Base-by-base conservation (phyloP, 2,329 filamentous ascomycete species). In the Diaporthe sp. region DNA sequence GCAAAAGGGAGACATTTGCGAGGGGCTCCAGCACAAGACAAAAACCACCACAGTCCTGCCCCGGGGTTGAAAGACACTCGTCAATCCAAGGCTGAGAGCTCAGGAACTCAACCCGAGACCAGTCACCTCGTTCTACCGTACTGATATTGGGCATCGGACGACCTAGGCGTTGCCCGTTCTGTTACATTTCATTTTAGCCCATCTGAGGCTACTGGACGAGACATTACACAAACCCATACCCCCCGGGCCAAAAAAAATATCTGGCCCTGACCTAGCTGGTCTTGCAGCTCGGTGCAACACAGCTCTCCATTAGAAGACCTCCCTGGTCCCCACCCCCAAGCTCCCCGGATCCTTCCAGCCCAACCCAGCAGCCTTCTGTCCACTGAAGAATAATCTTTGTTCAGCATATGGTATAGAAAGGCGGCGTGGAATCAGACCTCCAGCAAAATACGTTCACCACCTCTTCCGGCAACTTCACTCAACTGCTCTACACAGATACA, bases 271-370 rank as follows among this genome's bases (percentile, higher is more conserved):
- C 71, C 72, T 71, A 65, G 72, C 58, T 61, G 61, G 68, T 73
- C 68, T 75, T 74, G 72, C 74, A 75, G 74, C 74, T 65, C 72
- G 51, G 74, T 74, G 72, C 68, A 70, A 75, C 74, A 74, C 68
- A 65, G 74, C 72, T 74, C 68, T 25, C 61, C 42, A 71, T 69
- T 75, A 75, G 72, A 75, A 74, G 74, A 75, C 72, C 72, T 74
- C 71, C 74, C 72, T 66, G 74, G 74, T 72, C 74, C 72, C 74
- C 72, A 70, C 73, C 74, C 66, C 73, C 74, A 71, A 71, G 70
- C 72, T 75, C 61, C 74, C 55, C 69, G 69, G 72, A 71, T 71
- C 53, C 61, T 71, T 53, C 74, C 74, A 75, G 68, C 55, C 70
- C 74, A 75, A 71, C 70, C 72, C 63, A 59, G 44, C 72, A 70